Evolutionary conservation across 202 grass and related monocot genomes (phyloP), one percentile per base, ranked within the genome.

Genomic region (Schoenoplectus tabernaemontani): DNA sequence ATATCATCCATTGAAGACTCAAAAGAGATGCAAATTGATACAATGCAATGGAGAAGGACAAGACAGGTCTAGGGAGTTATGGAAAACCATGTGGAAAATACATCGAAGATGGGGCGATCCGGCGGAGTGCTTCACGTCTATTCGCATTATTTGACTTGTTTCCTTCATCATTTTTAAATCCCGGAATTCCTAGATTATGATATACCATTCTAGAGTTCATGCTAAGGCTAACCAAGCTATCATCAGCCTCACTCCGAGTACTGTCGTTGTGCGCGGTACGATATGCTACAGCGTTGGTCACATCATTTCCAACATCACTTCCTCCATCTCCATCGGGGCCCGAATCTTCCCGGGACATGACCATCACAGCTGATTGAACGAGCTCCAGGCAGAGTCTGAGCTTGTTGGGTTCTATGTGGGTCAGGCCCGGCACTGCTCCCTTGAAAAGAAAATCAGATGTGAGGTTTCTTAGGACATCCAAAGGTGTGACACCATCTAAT

Each of bases 401-500:
- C 76, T 99, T 99, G 76, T 99, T 99, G 9, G 92, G 96, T 72
- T 99, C 96, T 66, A 99, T 95, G 85, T 99, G 96, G 3, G 91
- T 85, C 22, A 95, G 88, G 0, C 96, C 91, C 16, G 96, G 96
- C 9, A 98, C 96, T 1, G 96, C 96, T 62, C 96, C 96, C 71
- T 96, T 99, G 86, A 99, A 99, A 53, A 99, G 96, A 83, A 99
- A 99, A 81, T 99, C 96, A 17, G 96, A 99, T 46, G 96, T 99
- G 76, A 99, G 96, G 64, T 87, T 58, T 50, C 96, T 86, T 50
- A 99, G 91, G 57, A 99, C 91, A 83, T 99, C 96, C 2, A 99
- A 81, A 11, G 96, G 92, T 0, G 96, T 96, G 20, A 93, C 82
- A 26, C 92, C 86, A 57, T 99, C 92, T 33, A 96, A 84, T 73